A percentile compares a stretch with the other conserved stretches of the same genome.
phyloP scores from a whole-genome alignment of 2,329 filamentous ascomycete genomes.

The Phyllosticta citriasiana region DNA sequence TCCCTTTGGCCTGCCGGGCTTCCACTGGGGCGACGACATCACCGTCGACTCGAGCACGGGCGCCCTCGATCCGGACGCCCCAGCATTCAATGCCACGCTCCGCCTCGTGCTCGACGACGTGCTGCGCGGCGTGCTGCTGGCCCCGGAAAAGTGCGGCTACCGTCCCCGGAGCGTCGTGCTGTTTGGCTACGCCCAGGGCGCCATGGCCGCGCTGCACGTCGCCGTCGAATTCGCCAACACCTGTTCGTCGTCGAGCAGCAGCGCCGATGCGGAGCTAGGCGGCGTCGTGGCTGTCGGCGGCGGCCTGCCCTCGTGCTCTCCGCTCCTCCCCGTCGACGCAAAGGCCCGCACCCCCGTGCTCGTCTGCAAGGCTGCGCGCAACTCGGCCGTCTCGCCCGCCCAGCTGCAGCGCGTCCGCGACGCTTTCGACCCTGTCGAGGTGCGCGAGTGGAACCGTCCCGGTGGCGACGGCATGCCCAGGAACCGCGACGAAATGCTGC shows the following conservation, averaged over 20 bases:
- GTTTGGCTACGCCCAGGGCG: slow-evolving; percentile 49
- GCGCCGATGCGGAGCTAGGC: slow-evolving; percentile 33
- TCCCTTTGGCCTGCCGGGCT: slow-evolving; percentile 58
- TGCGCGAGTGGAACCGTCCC: slow-evolving; percentile 38
- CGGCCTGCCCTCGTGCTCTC: slow-evolving; percentile 36
- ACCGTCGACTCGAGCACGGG: slow-evolving; percentile 43
- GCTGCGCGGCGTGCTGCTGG: slow-evolving; percentile 35
- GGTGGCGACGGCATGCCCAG: slow-evolving; percentile 72
- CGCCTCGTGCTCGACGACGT: slow-evolving; percentile 33
- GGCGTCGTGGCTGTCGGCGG: slow-evolving; percentile 58
- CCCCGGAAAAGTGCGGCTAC: slow-evolving; percentile 38
- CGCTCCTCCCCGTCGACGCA: slow-evolving; percentile 20
- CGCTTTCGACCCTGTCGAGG: slow-evolving; percentile 45
- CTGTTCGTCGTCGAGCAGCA: not conserved
- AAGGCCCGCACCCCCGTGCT: slow-evolving; percentile 57
- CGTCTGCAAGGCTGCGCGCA: slow-evolving; percentile 45
- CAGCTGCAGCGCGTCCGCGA: slow-evolving; percentile 54
- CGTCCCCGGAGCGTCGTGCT: slow-evolving; percentile 40
- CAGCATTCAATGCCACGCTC: slow-evolving; percentile 34
- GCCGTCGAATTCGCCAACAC: slow-evolving; percentile 23
- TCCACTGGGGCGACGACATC: slow-evolving; percentile 52
- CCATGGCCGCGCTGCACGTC: slow-evolving; percentile 42
- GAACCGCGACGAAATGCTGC: slow-evolving; percentile 74
- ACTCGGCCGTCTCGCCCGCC: slow-evolving; percentile 49
- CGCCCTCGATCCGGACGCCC: slow-evolving; percentile 45